These are phyloP conservation scores for Exophiala mesophila DNA, from an alignment of 2,329 filamentous ascomycete species.

Conservation along the genomic window DNA sequence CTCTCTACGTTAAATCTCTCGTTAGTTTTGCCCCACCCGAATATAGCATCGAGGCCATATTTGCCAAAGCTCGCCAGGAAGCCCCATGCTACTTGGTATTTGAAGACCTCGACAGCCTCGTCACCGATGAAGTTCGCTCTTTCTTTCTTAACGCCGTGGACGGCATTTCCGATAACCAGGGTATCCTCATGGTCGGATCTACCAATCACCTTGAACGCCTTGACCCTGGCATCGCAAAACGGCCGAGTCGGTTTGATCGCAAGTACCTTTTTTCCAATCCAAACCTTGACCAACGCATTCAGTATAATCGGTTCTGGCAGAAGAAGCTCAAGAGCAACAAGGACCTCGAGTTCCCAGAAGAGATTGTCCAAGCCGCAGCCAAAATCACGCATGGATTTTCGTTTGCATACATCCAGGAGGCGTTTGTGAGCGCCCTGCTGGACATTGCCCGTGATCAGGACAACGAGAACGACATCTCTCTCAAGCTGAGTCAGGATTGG, in stretches of 20 bases:
- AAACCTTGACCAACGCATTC: conserved; percentile 32
- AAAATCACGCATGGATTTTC: conserved; percentile 41
- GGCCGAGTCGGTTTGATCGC: conserved; percentile 44
- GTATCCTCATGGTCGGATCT: conserved; percentile 39
- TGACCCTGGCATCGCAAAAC: conserved; percentile 41
- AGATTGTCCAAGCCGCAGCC: conserved; percentile 36
- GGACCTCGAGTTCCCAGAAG: conserved; percentile 38
- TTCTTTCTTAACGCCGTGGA: conserved; percentile 44
- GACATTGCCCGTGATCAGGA: conserved; percentile 27
- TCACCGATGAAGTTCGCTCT: conserved; percentile 32
- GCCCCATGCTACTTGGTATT: conserved; percentile 39
- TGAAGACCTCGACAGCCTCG: conserved; percentile 39
- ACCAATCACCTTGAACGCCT: conserved; percentile 34
- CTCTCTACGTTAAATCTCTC: conserved; percentile 37
- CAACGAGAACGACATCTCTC: background rate
- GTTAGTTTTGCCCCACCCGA: conserved; percentile 17
- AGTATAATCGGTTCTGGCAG: conserved; percentile 44
- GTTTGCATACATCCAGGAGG: conserved; percentile 45
- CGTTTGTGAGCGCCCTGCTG: conserved; percentile 39
- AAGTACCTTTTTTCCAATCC: conserved; percentile 45
- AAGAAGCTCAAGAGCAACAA: conserved; percentile 22
- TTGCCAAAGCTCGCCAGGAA: conserved; percentile 33
- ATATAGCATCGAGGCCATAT: conserved; percentile 30
- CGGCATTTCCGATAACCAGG: conserved; percentile 38
- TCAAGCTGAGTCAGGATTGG: conserved; percentile 9